Base-by-base conservation (phyloP, 2,329 filamentous ascomycete genomes). In the Pseudogymnoascus sp. region DNA sequence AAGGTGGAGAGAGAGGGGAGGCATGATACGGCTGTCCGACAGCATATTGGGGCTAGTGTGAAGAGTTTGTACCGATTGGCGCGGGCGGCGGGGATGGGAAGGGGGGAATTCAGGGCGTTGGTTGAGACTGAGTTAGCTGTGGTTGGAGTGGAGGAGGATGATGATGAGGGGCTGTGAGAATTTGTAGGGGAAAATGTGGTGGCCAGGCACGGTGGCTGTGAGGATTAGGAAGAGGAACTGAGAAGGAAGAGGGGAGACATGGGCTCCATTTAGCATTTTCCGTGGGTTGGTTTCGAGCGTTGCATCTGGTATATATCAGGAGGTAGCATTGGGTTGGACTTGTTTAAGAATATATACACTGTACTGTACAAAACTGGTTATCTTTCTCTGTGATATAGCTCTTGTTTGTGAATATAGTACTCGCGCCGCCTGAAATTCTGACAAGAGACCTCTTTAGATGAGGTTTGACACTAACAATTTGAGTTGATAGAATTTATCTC, bases 21-120 rank as follows among this genome's bases (percentile, higher is more conserved):
- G 69, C 84, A 80, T 62, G 89, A 92, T 75, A 83, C 89, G 62
- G 89, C 86, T 12, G 84, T 95, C 62, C 89, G 89, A 74, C 88
- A 92, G 75, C 90, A 93, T 75, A 86, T 95, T 50, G 87, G 86
- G 37, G 87, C 88, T 7, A 89, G 87, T 71, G 83, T 95, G 63
- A 89, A 90, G 78, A 92, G 88, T 73, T 75, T 95, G 67, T 93
- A 86, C 73, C 77, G 89, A 67, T 76, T 95, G 66, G 87, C 89
- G 24, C 83, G 82, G 43, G 82, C 86, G 1, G 85, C 85, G 22
- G 90, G 90, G 0, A 92, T 95, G 68, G 85, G 89, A 60, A 79
- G 86, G 50, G 84, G 84, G 35, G 90, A 93, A 72, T 95, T 93
- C 75, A 87, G 89, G 74, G 79, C 83, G 61, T 79, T 93, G 65